Conservation (phyloP, 441 rosid genomes). For the Pelargonium cotyledonis region DNA sequence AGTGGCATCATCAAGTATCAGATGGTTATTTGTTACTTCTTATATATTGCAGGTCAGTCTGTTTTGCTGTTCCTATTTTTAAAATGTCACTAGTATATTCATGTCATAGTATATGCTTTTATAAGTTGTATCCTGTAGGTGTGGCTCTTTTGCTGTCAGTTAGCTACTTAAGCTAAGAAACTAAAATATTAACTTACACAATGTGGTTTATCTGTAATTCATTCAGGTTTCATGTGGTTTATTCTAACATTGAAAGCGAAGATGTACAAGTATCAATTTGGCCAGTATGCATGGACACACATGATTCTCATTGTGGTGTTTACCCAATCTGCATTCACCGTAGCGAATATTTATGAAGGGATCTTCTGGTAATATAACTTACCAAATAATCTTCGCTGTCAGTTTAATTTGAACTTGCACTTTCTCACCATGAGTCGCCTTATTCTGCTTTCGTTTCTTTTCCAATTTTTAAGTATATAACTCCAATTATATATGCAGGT, state of each 20-base stretch:
- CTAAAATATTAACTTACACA: background rate
- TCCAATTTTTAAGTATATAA: no score
- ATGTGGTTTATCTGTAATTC: background rate
- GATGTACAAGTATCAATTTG: constrained; percentile 32
- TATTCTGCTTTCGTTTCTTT: no score
- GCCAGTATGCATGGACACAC: constrained; percentile 31
- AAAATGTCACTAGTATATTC: background rate
- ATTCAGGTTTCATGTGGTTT: constrained; percentile 28
- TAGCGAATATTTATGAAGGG: constrained; percentile 28
- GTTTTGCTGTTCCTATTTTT: background rate
- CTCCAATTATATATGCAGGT: background rate
- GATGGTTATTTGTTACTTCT: constrained; percentile 23
- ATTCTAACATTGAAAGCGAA: constrained; percentile 25
- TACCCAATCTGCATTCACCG: constrained; percentile 26
- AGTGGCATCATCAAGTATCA: constrained; percentile 27
- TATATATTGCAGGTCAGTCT: constrained; percentile 23
- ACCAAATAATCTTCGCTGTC: background rate
- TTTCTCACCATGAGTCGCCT: no score
- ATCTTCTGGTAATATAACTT: constrained; percentile 22
- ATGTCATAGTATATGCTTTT: background rate
- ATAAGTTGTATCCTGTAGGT: background rate
- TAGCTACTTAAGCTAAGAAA: background rate
- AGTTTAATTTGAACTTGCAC: no score
- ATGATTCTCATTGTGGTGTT: constrained; percentile 31
- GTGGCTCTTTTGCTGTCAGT: background rate